Conservation (phyloP, 768 basidiomycete species). For the Rhizopogon roseolus region DNA sequence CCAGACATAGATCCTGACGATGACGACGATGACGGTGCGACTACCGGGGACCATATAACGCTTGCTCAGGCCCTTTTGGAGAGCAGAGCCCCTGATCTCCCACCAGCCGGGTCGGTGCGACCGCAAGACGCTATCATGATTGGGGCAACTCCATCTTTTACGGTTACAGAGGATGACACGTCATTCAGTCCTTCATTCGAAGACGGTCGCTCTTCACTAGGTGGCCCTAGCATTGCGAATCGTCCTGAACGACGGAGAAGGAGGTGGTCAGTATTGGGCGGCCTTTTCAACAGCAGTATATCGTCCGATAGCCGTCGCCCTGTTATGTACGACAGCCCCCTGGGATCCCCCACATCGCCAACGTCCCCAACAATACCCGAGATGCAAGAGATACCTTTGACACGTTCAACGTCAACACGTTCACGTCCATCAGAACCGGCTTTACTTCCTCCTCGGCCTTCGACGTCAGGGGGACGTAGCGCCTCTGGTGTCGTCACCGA, state of each 20-base stretch:
- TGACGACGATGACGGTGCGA: slow-evolving; percentile 45
- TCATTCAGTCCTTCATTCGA: slow-evolving; percentile 43
- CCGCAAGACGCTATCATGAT: slow-evolving; percentile 70
- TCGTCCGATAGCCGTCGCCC: slow-evolving; percentile 23
- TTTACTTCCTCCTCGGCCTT: slow-evolving; percentile 22
- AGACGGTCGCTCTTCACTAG: slow-evolving; percentile 33
- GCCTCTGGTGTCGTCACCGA: slow-evolving; percentile 16
- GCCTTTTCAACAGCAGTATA: slow-evolving; percentile 29
- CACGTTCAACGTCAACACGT: slow-evolving; percentile 22
- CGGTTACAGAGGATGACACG: slow-evolving; percentile 37
- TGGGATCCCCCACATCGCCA: slow-evolving; percentile 13
- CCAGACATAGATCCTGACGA: slow-evolving; percentile 45
- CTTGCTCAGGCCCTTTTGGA: slow-evolving; percentile 73
- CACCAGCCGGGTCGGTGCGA: slow-evolving; percentile 61
- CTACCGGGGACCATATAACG: slow-evolving; percentile 56
- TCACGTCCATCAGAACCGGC: slow-evolving; percentile 11
- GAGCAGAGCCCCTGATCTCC: slow-evolving; percentile 71
- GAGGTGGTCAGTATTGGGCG: slow-evolving; percentile 70
- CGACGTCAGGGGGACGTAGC: slow-evolving; percentile 27
- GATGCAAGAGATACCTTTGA: slow-evolving; percentile 13
- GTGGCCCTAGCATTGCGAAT: slow-evolving; percentile 24
- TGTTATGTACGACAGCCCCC: slow-evolving; percentile 11
- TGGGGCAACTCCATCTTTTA: slow-evolving; percentile 34
- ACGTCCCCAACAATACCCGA: slow-evolving; percentile 14
- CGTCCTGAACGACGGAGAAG: slow-evolving; percentile 44